Conservation (phyloP, 208 protist genomes). For the Acanthamoeba royreba region DNA sequence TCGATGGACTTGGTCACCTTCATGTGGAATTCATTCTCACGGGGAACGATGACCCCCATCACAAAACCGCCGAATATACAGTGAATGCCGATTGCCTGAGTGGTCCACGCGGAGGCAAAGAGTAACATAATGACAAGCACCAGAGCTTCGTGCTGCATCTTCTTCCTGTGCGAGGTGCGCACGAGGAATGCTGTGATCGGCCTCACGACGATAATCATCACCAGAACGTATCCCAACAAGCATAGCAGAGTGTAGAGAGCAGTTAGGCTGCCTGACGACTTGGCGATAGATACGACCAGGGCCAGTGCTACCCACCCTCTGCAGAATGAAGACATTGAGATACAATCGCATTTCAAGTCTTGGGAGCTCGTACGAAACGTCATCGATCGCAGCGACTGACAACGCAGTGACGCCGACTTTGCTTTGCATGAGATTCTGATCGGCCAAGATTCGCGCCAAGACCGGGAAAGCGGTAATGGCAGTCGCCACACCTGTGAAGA, state of each 20-base stretch:
- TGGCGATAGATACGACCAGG: slow-evolving; percentile 65
- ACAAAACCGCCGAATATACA: slow-evolving; percentile 74
- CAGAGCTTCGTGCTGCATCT: background rate
- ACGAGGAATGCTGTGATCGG: background rate
- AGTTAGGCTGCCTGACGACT: background rate
- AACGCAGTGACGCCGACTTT: slow-evolving; percentile 64
- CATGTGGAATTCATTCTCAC: slow-evolving; percentile 45
- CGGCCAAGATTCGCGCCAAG: slow-evolving; percentile 71
- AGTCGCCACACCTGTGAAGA: slow-evolving; percentile 71
- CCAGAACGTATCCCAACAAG: slow-evolving; percentile 48
- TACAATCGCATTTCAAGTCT: no score
- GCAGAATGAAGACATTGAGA: background rate
- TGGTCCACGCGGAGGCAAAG: slow-evolving; percentile 52
- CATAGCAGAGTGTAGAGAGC: slow-evolving; percentile 67
- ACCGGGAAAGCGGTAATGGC: slow-evolving; percentile 77
- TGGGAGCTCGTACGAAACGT: slow-evolving; percentile 53
- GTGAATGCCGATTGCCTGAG: slow-evolving; percentile 67
- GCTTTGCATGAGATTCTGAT: slow-evolving; percentile 58
- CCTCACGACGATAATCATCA: slow-evolving; percentile 62
- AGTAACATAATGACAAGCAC: background rate
- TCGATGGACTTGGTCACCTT: slow-evolving; percentile 65
- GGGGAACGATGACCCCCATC: slow-evolving; percentile 60
- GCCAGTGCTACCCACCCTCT: slow-evolving; percentile 68
- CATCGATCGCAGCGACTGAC: slow-evolving; percentile 69
- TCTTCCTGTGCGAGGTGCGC: background rate